Evolutionary conservation across 2,329 filamentous ascomycete genomes (phyloP), one percentile per base, ranked within the genome.

Genomic region (Leptographium wingfieldii): DNA sequence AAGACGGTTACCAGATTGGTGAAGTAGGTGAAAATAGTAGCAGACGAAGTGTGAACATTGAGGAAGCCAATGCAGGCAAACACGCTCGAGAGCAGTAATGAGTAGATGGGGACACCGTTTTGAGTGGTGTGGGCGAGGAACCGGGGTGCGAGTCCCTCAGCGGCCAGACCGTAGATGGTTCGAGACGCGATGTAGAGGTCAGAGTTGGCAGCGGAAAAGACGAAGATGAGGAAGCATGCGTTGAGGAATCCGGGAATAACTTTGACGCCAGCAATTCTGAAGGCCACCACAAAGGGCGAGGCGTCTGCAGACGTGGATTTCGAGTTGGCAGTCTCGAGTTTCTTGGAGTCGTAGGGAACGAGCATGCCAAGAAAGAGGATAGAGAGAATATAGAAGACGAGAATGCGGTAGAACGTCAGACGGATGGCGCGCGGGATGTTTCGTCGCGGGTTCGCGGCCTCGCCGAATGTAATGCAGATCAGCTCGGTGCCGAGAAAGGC

Each of bases 391-490:
- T 88, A 88, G 74, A 88, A 88, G 70, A 87, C 76, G 62, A 85
- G 68, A 66, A 88, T 87, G 33, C 85, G 84, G 71, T 79, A 83
- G 69, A 88, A 85, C 43, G 83, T 87, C 60, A 86, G 76, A 66
- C 81, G 84, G 71, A 87, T 85, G 31, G 85, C 85, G 52, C 80
- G 77, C 0, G 84, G 84, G 59, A 87, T 84, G 51, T 80, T 85
- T 68, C 79, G 80, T 63, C 83, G 78, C 2, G 84, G 84, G 69
- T 87, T 85, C 65, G 85, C 81, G 0, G 83, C 82, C 69, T 86
- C 83, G 58, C 83, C 84, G 35, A 86, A 83, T 0, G 85, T 86
- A 14, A 87, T 83, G 69, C 84, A 84, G 60, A 87, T 81, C 29
- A 87, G 74, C 68, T 87, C 84, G 1, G 84, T 84, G 27, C 70